Conservation (phyloP, 257 asterid genomes). For the Coffea eugenioides region DNA sequence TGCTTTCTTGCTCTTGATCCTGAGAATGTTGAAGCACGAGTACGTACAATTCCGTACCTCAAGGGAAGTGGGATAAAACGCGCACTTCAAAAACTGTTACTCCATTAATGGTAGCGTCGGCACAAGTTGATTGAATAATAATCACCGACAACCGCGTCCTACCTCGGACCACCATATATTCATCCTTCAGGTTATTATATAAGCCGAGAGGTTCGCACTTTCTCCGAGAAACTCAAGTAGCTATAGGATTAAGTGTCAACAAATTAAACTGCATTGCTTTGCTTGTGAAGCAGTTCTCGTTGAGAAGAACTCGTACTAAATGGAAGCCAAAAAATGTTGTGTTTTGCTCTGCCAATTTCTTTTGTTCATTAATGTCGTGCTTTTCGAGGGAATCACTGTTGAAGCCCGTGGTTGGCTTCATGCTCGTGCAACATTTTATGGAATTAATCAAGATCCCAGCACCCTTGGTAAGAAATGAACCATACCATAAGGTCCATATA, state of each 20-base stretch:
- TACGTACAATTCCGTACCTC: conserved; percentile 47
- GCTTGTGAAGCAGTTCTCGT: background rate
- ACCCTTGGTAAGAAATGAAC: conserved; percentile 46
- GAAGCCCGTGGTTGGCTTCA: conserved; percentile 39
- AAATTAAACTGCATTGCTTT: too few relatives aligned
- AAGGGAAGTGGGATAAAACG: conserved; percentile 29
- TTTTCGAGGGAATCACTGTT: conserved; percentile 30
- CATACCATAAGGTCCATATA: too few relatives aligned
- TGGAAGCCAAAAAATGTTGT: background rate
- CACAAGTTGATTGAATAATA: conserved; percentile 13
- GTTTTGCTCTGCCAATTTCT: conserved; percentile 13
- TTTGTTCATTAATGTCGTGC: conserved; percentile 20
- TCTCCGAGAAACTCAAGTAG: background rate
- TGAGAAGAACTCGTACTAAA: background rate
- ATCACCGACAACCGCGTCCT: conserved; percentile 58
- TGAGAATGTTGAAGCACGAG: background rate
- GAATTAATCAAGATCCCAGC: conserved; percentile 56
- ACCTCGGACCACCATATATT: background rate
- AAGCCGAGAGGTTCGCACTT: background rate
- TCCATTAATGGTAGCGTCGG: background rate
- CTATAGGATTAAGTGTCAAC: too few relatives aligned
- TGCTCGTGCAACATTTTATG: conserved; percentile 69
- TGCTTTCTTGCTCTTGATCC: conserved; percentile 31
- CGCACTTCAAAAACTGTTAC: conserved; percentile 7
- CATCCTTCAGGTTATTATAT: background rate